Percentiles rank a stretch among this genome's conserved stretches.
Conservation (phyloP, 495 filamentous ascomycete genomes). For the Neurospora terricola region DNA sequence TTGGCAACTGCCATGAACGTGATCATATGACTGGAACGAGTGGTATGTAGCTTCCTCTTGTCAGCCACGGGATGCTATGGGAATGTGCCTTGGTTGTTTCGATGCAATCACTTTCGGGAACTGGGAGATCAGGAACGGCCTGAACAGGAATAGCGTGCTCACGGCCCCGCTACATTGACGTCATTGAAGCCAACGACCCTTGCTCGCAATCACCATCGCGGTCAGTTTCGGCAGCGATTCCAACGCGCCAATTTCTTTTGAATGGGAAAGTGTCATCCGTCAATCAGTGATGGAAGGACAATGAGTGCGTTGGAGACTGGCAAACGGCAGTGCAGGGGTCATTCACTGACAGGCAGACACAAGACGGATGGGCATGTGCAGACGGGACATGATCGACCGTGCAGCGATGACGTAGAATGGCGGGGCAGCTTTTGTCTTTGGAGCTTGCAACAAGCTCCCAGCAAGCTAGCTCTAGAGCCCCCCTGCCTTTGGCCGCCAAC, state of each 20-base stretch:
- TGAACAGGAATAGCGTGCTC: not conserved
- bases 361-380: not conserved
- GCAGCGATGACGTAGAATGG: not conserved
- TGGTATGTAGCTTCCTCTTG: not conserved
- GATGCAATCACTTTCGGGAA: not conserved
- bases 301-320: not conserved
- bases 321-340: not conserved
- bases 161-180: not conserved
- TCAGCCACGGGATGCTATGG: not conserved
- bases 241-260: not conserved
- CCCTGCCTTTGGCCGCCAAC: not conserved
- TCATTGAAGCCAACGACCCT: not conserved
- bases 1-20: not conserved
- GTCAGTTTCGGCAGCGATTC: not conserved
- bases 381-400: not conserved
- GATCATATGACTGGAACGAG: not conserved
- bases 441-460: not conserved
- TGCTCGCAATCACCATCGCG: not conserved
- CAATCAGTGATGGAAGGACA: not conserved
- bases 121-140: not conserved
- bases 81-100: not conserved
- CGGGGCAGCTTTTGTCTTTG: not conserved
- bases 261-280: not conserved
- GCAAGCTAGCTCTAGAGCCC: not conserved
- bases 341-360: not conserved